Conservation (phyloP, 805 yeast genomes). For the Candida rishiriensis region DNA sequence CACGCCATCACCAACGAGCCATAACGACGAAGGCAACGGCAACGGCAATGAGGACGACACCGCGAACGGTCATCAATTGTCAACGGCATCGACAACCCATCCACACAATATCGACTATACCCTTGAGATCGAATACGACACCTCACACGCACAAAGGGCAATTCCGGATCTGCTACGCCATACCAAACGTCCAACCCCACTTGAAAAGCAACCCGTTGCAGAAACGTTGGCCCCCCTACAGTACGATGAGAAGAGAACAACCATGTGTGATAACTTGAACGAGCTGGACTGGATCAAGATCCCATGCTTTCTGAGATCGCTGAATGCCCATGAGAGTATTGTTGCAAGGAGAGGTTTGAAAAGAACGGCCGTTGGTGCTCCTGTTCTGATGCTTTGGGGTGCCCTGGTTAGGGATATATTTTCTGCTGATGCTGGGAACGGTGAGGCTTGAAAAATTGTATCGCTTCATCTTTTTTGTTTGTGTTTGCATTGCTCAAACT, state of each 20-base stretch:
- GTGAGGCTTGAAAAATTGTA: slow-evolving; percentile 7
- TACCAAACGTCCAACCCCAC: background rate
- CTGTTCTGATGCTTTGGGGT: slow-evolving; percentile 48
- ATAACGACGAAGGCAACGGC: background rate
- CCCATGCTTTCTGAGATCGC: slow-evolving; percentile 63
- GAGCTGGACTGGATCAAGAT: slow-evolving; percentile 70
- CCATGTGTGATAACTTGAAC: slow-evolving; percentile 54
- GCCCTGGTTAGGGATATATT: slow-evolving; percentile 16
- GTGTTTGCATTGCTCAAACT: too few relatives aligned
- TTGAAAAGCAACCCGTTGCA: slow-evolving; percentile 7
- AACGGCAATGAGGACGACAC: background rate
- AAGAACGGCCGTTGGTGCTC: slow-evolving; percentile 46
- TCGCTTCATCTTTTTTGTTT: too few relatives aligned
- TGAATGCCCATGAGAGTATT: slow-evolving; percentile 85
- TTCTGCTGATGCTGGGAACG: background rate
- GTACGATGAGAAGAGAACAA: slow-evolving; percentile 17
- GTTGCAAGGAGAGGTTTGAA: slow-evolving; percentile 69
- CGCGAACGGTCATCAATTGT: background rate
- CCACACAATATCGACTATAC: background rate
- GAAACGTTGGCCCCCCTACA: slow-evolving; percentile 19
- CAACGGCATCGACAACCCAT: background rate
- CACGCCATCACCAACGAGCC: background rate
- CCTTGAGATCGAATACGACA: slow-evolving; percentile 4
- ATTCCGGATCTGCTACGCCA: background rate
- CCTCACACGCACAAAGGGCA: background rate